phyloP scores from a whole-genome alignment of 176 grass and related monocot species.

The Bromus sterilis region DNA sequence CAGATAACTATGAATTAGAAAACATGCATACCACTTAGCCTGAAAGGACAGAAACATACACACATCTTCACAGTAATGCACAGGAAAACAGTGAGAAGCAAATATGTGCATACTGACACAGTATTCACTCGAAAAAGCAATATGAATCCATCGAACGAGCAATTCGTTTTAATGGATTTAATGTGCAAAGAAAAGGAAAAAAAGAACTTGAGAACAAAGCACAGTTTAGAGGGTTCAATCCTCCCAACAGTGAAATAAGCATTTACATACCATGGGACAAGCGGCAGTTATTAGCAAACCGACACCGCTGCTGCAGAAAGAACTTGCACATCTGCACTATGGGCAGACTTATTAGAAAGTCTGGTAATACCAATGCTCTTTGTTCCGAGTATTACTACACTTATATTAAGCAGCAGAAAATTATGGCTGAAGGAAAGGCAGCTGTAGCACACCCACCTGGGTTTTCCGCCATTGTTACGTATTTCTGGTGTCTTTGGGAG shows the following conservation, averaged over 20 bases:
- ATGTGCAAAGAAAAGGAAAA: background rate
- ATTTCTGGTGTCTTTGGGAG: background rate
- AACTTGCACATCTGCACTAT: constrained; percentile 97
- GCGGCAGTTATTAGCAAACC: constrained; percentile 91
- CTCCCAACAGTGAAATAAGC: constrained; percentile 2
- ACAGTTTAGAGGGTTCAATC: background rate
- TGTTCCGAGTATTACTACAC: constrained; percentile 12
- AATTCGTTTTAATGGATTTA: background rate
- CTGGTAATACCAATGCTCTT: background rate
- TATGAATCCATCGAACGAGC: background rate
- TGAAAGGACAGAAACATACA: background rate
- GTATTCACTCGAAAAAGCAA: background rate
- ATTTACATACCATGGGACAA: constrained; percentile 90
- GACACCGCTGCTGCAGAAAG: constrained; percentile 98
- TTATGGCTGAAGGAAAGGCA: background rate
- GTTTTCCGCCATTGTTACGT: background rate
- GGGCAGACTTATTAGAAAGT: constrained; percentile 55
- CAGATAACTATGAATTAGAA: constrained; percentile 38
- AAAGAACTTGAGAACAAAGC: background rate
- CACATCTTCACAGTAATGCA: background rate
- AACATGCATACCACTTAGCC: background rate
- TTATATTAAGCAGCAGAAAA: constrained; percentile 13
- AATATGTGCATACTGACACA: background rate
- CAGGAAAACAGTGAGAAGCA: background rate
- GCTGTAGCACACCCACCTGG: background rate